Conservation (phyloP, 768 basidiomycete species). For the Phanerodontia chrysosporium region DNA sequence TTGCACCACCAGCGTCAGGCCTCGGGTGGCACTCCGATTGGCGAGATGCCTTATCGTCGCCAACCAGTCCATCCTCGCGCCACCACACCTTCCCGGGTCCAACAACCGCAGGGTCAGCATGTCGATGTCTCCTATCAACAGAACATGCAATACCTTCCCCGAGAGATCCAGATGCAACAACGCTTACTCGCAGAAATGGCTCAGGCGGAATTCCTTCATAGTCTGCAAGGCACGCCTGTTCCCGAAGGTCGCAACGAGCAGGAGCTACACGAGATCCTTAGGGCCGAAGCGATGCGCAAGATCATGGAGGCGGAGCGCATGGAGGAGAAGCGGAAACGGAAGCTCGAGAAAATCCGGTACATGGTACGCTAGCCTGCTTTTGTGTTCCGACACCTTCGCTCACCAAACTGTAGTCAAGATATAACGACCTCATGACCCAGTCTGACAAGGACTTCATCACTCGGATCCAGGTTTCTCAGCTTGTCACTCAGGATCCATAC, state of each 20-base stretch:
- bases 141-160: slow-evolving; percentile 50
- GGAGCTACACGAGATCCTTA: slow-evolving; percentile 64
- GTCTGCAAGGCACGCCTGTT: slow-evolving; percentile 47
- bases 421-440: slow-evolving; percentile 95
- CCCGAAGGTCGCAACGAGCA: slow-evolving; percentile 31
- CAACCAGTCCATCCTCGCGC: slow-evolving; percentile 19
- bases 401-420: slow-evolving; percentile 57
- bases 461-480: slow-evolving; percentile 96
- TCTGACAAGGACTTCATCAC: slow-evolving; percentile 99
- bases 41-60: slow-evolving; percentile 46
- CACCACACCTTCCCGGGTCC: slow-evolving; percentile 36
- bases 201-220: slow-evolving; percentile 62
- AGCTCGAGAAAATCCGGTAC: slow-evolving; percentile 81
- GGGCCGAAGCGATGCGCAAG: slow-evolving; percentile 79
- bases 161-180: slow-evolving; percentile 70
- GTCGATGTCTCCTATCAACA: slow-evolving; percentile 43
- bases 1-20: slow-evolving; percentile 38
- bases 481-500: slow-evolving; percentile 96
- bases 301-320: slow-evolving; percentile 87
- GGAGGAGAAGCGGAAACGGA: slow-evolving; percentile 79
- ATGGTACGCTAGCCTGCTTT: slow-evolving; percentile 51
- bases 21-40: slow-evolving; percentile 37
- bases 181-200: slow-evolving; percentile 73
- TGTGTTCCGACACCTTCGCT: neutral
- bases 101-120: slow-evolving; percentile 15